Base-by-base conservation (phyloP, 345 rosid species). In the Diplotaxis tenuifolia region DNA sequence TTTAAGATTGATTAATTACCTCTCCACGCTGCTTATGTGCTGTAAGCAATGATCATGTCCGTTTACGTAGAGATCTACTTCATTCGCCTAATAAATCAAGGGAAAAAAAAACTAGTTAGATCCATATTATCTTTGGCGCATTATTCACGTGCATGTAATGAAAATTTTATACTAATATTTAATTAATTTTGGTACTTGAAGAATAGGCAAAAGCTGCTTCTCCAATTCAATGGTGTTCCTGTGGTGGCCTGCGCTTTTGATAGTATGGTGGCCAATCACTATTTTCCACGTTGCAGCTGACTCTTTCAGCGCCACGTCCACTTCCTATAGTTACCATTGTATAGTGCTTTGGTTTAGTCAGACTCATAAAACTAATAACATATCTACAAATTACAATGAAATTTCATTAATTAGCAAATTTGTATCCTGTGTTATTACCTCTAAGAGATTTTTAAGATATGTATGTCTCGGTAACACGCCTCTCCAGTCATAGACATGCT, bases 11-110 rank as follows among this genome's bases (percentile, higher is more conserved):
- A 16, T 63, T 75, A 86, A 16, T 63, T 75, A 86, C 92, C 92
- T 85, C 56, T 80, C 68, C 0, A 27, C 31, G 80, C 87, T 84
- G 11, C 84, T 81, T 7, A 89, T 91, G 34, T 86, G 96, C 56
- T 91, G 70, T 78, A 91, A 72, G 84, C 97, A 91, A 70, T 91
- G 93, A 59, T 89, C 97, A 54, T 89, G 91, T 9, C 96, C 96
- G n/a, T 91, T 91, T 4, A 91, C 67, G 65, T 89, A 91, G 47
- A 89, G 57, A 68, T 92, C 90, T 1, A 89, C 92, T 25, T 78
- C 59, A 52, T 88, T 85, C 16, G 68, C 84, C 95, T 88, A 78
- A 16, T 54, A 25, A 72, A 16, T 23, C 5, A 56, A 20, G 38
- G 15, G 23, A 21, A 15, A 2, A 20, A 12, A 0, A 10, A 42